Evolutionary conservation across 768 basidiomycete genomes (phyloP), one percentile per base, ranked within the genome.

Genomic region (Mycena venus): DNA sequence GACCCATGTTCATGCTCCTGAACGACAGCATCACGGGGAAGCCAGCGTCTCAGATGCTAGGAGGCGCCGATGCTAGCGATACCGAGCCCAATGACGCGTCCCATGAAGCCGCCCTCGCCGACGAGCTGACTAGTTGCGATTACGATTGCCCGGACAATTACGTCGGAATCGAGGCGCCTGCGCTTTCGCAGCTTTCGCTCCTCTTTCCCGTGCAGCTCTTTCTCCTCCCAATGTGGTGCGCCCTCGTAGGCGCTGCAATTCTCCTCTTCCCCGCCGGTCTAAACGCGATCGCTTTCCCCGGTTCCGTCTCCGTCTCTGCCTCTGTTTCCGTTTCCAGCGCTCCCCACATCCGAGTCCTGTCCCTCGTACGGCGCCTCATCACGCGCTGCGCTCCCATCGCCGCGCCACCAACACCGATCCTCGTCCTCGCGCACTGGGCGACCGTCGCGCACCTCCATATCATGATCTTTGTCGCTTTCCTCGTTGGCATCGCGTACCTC

Each of bases 371-470:
- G 4, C 32, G 38, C 64, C 21, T 56, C 49, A 15, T 76, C 32
- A 27, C 59, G 25, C 31, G 9, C 19, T 51, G 64, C 40, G 67
- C 73, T 51, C 75, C 75, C 8, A 55, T 76, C 51, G 1, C 47
- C 47, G 53, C 71, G 1, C 75, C 75, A 0, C 53, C 68, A 3
- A 23, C 68, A 0, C 15, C 64, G 12, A 71, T 73, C 42, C 75
- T 65, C 49, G 11, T 11, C 17, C 71, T 76, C 47, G 75, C 68
- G 6, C 72, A 76, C 49, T 76, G 75, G 75, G 72, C 72, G 21
- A 36, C 75, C 40, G 68, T 76, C 15, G 75, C 75, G 31, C 75
- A 64, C 59, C 36, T 73, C 15, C 75, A 76, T 60, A 60, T 74
- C 58, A 64, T 44, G 21, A 59, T 73, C 51, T 74, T 73, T 60